Evolutionary conservation across 495 filamentous ascomycete genomes (phyloP).

Genomic region (Hypoxylon trugodes): DNA sequence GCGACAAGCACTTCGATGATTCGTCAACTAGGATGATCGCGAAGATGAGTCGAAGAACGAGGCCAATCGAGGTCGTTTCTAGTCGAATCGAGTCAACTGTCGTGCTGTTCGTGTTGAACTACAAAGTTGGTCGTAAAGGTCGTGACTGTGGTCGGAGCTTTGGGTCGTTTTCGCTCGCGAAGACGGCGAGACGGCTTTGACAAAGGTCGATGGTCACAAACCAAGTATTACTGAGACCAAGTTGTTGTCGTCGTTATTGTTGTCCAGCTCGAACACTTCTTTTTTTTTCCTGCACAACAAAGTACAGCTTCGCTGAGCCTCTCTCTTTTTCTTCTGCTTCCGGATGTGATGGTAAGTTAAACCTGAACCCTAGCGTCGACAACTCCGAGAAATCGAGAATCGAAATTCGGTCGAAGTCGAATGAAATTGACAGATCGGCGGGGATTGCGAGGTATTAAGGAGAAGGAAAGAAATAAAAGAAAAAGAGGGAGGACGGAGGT

Average conservation of each 20-base stretch:
- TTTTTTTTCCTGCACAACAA: slow-evolving; percentile 41
- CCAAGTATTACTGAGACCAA: slow-evolving; percentile 14
- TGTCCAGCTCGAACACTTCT: slow-evolving; percentile 28
- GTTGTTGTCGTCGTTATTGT: slow-evolving; percentile 26
- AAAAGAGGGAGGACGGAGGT: slow-evolving; percentile 35
- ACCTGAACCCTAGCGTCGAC: slow-evolving; percentile 34
- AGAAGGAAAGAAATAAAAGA: slow-evolving; percentile 38
- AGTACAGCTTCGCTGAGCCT: slow-evolving; percentile 34
- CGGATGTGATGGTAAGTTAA: slow-evolving; percentile 25
- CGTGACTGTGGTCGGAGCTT: slow-evolving; percentile 12
- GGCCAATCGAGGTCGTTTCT: slow-evolving; percentile 14
- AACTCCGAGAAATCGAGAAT: slow-evolving; percentile 20
- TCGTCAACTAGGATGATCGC: slow-evolving; percentile 10
- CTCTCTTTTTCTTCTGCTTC: slow-evolving; percentile 33
- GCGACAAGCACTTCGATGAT: slow-evolving; percentile 9
- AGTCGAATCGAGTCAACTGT: slow-evolving; percentile 17
- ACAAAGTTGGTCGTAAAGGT: slow-evolving; percentile 8
- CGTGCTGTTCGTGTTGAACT: slow-evolving; percentile 26
- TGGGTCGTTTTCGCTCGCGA: slow-evolving; percentile 25
- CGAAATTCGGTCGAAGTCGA: slow-evolving; percentile 31
- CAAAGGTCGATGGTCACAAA: neutral
- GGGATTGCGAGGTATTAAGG: slow-evolving; percentile 37
- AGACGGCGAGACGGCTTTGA: neutral
- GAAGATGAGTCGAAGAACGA: slow-evolving; percentile 8
- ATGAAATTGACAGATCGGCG: slow-evolving; percentile 26